Evolutionary conservation across 768 basidiomycete species (phyloP).

Genomic region (Lactifluus pinguis): DNA sequence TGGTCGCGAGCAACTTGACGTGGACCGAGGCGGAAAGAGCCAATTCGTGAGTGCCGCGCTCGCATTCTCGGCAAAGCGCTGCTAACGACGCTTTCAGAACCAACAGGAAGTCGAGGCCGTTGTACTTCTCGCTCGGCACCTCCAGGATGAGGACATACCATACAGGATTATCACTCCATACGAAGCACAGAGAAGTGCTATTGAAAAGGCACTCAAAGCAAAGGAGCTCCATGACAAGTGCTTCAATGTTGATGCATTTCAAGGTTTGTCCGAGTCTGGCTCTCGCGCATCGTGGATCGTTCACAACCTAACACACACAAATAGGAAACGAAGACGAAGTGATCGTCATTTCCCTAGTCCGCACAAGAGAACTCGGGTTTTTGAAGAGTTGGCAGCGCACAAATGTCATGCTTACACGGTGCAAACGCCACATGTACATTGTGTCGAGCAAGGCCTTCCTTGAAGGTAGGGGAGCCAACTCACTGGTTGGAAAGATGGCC

Average conservation of each 20-base stretch:
- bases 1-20: conserved; percentile 27
- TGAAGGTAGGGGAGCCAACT: conserved; percentile 37
- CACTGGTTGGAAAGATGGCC: conserved; percentile 36
- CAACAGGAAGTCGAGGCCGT: conserved; percentile 44
- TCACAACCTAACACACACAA: background rate
- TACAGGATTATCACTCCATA: conserved; percentile 77
- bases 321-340: conserved; percentile 78
- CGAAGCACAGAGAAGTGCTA: conserved; percentile 53
- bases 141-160: conserved; percentile 39
- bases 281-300: background rate
- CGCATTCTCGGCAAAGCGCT: background rate
- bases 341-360: conserved; percentile 64
- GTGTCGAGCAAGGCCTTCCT: conserved; percentile 56
- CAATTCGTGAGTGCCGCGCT: background rate
- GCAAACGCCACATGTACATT: conserved; percentile 72
- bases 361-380: conserved; percentile 58
- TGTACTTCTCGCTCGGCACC: conserved; percentile 45
- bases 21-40: conserved; percentile 30
- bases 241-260: conserved; percentile 74
- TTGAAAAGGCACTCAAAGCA: conserved; percentile 48
- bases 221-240: conserved; percentile 50
- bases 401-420: conserved; percentile 85
- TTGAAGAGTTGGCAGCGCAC: conserved; percentile 54
- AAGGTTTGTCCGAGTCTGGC: conserved; percentile 39
- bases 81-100: conserved; percentile 39